Evolutionary conservation across 768 basidiomycete species (phyloP).

Genomic region (Lentinula sp.): DNA sequence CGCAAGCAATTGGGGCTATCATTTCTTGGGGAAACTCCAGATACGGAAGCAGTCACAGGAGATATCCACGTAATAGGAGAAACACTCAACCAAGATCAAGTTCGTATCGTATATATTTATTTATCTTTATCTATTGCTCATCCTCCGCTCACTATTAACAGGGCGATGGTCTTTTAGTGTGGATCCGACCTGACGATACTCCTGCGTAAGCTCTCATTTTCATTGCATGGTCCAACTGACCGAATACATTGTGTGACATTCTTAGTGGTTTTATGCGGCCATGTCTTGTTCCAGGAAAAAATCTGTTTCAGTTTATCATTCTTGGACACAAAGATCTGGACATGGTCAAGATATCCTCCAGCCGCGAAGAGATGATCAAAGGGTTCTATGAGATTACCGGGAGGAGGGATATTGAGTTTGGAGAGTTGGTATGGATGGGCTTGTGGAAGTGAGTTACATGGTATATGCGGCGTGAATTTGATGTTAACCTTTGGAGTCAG

Average conservation of each 20-base stretch:
- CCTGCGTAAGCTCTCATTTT: background rate
- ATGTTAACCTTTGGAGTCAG: conserved; percentile 16
- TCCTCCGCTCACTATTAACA: background rate
- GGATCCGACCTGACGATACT: background rate
- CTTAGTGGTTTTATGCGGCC: background rate
- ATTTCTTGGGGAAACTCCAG: conserved; percentile 34
- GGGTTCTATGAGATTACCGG: conserved; percentile 21
- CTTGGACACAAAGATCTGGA: background rate
- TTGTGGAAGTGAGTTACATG: conserved; percentile 19
- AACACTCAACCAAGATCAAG: conserved; percentile 13
- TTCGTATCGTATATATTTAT: background rate
- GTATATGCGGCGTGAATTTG: background rate
- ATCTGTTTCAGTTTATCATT: background rate
- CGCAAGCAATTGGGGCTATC: conserved; percentile 33
- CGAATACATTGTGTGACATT: background rate
- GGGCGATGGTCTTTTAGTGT: background rate
- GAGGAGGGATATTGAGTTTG: conserved; percentile 23
- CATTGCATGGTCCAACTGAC: background rate
- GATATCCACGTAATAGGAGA: conserved; percentile 22
- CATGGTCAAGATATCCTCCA: conserved; percentile 5
- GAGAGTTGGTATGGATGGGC: conserved; percentile 18
- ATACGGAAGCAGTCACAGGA: conserved; percentile 21
- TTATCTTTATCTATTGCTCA: conserved; percentile 7
- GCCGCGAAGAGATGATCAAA: conserved; percentile 21
- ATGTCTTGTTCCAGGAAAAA: background rate